Base-by-base conservation (phyloP, 1,284 basidiomycete species). In the Leccinum insigne region DNA sequence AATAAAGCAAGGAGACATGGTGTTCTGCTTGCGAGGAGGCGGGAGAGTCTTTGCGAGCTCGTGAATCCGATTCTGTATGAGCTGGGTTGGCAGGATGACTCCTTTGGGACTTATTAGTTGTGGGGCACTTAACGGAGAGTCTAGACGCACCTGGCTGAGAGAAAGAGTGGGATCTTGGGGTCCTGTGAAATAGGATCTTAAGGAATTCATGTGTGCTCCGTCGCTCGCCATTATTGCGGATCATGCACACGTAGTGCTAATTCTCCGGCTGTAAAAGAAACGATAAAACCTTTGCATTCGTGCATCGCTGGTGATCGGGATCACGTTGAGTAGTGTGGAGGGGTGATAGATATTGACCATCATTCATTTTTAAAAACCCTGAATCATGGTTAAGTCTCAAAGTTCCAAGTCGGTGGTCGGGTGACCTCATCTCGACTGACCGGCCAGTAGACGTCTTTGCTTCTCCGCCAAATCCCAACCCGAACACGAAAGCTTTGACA, bases 21-120 rank as follows among this genome's bases (percentile, higher is more conserved):
- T 93, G 75, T 96, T 96, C 80, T 96, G 93, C 75, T 94, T 94
- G 64, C 92, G 81, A 3, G 91, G 89, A 18, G 90, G 88, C 2
- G 90, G 89, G 0, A 91, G 82, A 0, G 87, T 85, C 80, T 90
- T 91, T 62, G 89, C 87, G 49, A 90, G 84, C 71, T 92, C 90
- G 72, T 91, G 87, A 61, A 91, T 88, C 77, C 91, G 88, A 71
- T 86, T 89, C 80, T 92, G 91, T 73, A 90, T 83, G 59, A 85
- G 82, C 64, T 83, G 84, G 10, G 83, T 85, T 42, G 89, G 85
- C 61, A 90, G 81, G 64, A 83, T 80, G 72, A 89, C 84, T 69
- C 82, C 88, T 89, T 72, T 16, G 68, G 75, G 72, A 70, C 38
- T 40, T 40, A 13, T 40, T 40, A 40, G 13, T 14, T 14, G 38